A percentile compares a stretch with the other conserved stretches of the same genome.
These are phyloP conservation scores for Canariomyces notabilis DNA, from an alignment of 2,329 filamentous ascomycete species.

Conservation along the genomic window DNA sequence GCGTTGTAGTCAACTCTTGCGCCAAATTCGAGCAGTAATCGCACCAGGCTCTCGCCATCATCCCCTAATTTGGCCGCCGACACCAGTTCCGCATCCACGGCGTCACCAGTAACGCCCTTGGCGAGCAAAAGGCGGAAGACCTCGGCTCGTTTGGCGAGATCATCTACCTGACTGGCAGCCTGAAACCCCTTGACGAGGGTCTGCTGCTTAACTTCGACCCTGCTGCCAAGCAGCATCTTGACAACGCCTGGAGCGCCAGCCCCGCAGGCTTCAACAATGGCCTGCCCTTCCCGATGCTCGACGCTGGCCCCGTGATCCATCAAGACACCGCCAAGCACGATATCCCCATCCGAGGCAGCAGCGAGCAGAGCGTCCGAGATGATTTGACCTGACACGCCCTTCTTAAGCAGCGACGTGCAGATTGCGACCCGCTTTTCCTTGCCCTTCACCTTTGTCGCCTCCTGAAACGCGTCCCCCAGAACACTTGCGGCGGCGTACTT, in stretches of 20 bases:
- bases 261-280: constrained; percentile 50
- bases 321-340: constrained; percentile 46
- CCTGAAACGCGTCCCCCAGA: constrained; percentile 39
- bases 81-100: constrained; percentile 48
- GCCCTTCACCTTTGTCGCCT: constrained; percentile 39
- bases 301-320: constrained; percentile 48
- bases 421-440: constrained; percentile 38
- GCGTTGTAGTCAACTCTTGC: constrained; percentile 52
- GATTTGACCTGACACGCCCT: constrained; percentile 40
- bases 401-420: constrained; percentile 41
- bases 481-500: constrained; percentile 34
- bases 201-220: constrained; percentile 34
- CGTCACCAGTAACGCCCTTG: constrained; percentile 45
- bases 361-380: constrained; percentile 47
- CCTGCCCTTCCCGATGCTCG: constrained; percentile 47
- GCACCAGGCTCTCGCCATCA: constrained; percentile 43
- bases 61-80: constrained; percentile 49
- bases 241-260: constrained; percentile 47
- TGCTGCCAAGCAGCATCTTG: constrained; percentile 43
- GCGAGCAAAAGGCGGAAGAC: constrained; percentile 49
- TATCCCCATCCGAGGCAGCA: constrained; percentile 49
- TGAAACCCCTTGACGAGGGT: constrained; percentile 50
- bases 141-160: constrained; percentile 43
- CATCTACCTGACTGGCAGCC: constrained; percentile 48
- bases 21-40: constrained; percentile 46